Base-by-base conservation (phyloP, 371 early-diverging fungal genomes). In the Apophysomyces sp. region DNA sequence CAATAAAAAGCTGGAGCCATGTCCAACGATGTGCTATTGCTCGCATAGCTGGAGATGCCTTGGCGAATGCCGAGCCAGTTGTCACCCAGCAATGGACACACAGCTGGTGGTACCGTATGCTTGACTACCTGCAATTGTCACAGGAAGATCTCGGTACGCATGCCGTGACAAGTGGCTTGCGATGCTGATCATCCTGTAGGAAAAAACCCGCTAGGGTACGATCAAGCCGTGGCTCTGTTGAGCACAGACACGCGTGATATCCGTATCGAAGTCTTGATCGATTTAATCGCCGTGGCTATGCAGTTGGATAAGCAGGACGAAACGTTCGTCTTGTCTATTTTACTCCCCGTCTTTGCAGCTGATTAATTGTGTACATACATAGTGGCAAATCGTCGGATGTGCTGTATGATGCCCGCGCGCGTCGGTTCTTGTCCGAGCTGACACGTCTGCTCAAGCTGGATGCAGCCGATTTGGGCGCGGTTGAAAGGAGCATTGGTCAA, bases 351-450 rank as follows among this genome's bases (percentile, higher is more conserved):
- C 37, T 3, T 37, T 37, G 11, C 37, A 37, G 37, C 37, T 37
- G 37, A 37, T 37, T 2, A n/a, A n/a, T 37, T 37, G 11, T 37
- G 15, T 37, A n/a, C n/a, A n/a, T n/a, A n/a, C 12, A n/a, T 55
- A 55, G 21, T 16, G 39, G 36, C 36, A 52, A 30, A 58, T 40
- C 40, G 57, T 37, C 16, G 27, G 55, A 34, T 15, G 65, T 78
- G 52, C 27, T 65, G 0, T 81, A 81, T 61, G 82, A 81, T 62
- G 71, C 78, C 8, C 64, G 78, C n/a, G 63, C 77, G 2, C 67
- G 78, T 6, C 59, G 63, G 1, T 72, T 81, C 34, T 51, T 78
- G 2, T 57, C 73, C 26, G 62, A 63, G 49, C 30, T 81, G 55
- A 69, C 72, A 18, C 55, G 62, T 6, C 8, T 41, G 15, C 49